phyloP scores from a whole-genome alignment of 805 yeast genomes.

The Pichia nakasei region DNA sequence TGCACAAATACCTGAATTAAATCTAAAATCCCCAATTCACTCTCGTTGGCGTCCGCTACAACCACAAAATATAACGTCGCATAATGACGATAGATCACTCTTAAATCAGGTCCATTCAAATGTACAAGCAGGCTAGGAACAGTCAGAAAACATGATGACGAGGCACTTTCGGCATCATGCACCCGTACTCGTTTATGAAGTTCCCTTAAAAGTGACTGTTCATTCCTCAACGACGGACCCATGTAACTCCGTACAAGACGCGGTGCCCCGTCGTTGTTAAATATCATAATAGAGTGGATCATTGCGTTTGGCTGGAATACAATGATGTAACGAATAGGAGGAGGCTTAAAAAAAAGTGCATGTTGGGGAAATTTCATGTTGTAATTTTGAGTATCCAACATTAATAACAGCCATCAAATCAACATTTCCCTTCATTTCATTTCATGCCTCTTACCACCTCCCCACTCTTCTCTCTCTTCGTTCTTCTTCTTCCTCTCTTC shows the following conservation, averaged over 20 bases:
- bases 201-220: slow-evolving; percentile 69
- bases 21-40: slow-evolving; percentile 88
- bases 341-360: too few relatives aligned
- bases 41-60: slow-evolving; percentile 91
- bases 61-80: slow-evolving; percentile 96
- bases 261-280: slow-evolving; percentile 86
- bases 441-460: too few relatives aligned
- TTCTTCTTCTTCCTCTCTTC: slow-evolving; percentile 41
- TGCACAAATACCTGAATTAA: slow-evolving; percentile 95
- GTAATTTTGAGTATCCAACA: too few relatives aligned
- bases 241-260: slow-evolving; percentile 87
- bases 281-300: slow-evolving; percentile 24
- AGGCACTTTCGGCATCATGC: slow-evolving; percentile 41
- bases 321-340: not conserved
- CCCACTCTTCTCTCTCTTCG: not conserved
- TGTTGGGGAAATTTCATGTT: too few relatives aligned
- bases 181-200: slow-evolving; percentile 64
- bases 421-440: too few relatives aligned
- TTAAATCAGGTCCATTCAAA: slow-evolving; percentile 52
- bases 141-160: slow-evolving; percentile 82
- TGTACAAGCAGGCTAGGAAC: slow-evolving; percentile 61
- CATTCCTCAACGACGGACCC: slow-evolving; percentile 79
- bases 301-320: slow-evolving; percentile 3
- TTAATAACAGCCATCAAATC: not conserved
- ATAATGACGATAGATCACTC: slow-evolving; percentile 87